Percentiles rank a stretch among this genome's conserved stretches.
phyloP scores from a whole-genome alignment of 495 filamentous ascomycete species.

The Neurospora cerealis region DNA sequence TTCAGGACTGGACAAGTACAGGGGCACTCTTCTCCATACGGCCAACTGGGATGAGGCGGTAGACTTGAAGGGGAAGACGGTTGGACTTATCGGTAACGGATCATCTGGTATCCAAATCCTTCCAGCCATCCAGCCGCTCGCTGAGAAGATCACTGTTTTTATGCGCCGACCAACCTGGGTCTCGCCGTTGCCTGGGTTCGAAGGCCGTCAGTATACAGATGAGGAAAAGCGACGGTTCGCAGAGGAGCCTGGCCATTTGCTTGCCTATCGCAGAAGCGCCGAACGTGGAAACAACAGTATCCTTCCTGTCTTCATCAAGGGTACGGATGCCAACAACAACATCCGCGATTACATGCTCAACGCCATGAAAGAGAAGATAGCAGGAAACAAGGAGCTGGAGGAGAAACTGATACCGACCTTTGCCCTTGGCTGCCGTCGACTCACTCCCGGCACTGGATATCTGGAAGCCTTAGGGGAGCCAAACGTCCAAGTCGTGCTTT shows the following conservation, averaged over 20 bases:
- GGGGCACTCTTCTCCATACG: constrained; percentile 38
- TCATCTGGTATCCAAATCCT: constrained; percentile 41
- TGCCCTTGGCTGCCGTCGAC: constrained; percentile 47
- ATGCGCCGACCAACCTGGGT: constrained; percentile 52
- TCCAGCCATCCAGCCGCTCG: constrained; percentile 37
- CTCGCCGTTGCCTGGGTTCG: constrained; percentile 28
- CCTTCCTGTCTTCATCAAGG: constrained; percentile 30
- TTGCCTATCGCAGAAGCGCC: constrained; percentile 17
- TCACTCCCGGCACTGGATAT: constrained; percentile 52
- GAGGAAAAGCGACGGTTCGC: constrained; percentile 23
- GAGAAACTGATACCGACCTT: constrained; percentile 44
- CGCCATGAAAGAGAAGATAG: constrained; percentile 17
- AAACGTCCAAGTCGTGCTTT: constrained; percentile 30
- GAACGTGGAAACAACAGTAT: constrained; percentile 25
- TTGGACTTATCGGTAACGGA: constrained; percentile 29
- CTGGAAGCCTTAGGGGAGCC: constrained; percentile 46
- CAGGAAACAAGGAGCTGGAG: constrained; percentile 19
- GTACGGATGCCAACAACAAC: constrained; percentile 19
- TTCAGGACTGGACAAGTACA: constrained; percentile 31
- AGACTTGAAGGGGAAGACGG: constrained; percentile 36
- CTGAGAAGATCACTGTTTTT: constrained; percentile 30
- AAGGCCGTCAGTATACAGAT: constrained; percentile 16
- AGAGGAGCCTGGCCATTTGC: constrained; percentile 14
- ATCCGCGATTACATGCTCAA: background rate
- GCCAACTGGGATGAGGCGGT: constrained; percentile 41